Base-by-base conservation (phyloP, 768 basidiomycete genomes). In the Mycena chlorophos region DNA sequence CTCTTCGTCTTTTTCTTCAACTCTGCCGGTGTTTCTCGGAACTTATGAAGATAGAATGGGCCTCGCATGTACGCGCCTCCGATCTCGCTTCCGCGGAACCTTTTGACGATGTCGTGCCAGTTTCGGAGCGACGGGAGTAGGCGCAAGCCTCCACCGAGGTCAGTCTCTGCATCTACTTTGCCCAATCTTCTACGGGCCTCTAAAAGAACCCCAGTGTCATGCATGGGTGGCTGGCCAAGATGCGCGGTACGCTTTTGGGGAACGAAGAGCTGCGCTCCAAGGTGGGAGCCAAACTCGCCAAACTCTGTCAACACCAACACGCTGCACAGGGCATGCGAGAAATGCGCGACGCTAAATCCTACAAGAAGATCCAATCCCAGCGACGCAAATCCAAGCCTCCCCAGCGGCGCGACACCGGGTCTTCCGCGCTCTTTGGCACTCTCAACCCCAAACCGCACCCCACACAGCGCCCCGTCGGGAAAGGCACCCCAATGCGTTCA, bases 141-240 rank as follows among this genome's bases (percentile, higher is more conserved):
- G 27, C 58, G 58, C n/a, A 50, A 49, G 6, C 61, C 57, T 48
- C 55, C 58, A 1, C 61, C 60, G n/a, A 37, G 34, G 34, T 37
- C n/a, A 37, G 10, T 10, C 34, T 37, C n/a, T n/a, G n/a, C n/a
- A n/a, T n/a, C n/a, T n/a, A n/a, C n/a, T n/a, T n/a, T n/a, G n/a
- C n/a, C n/a, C n/a, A n/a, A n/a, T n/a, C n/a, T n/a, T n/a, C n/a
- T n/a, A n/a, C n/a, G n/a, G n/a, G 34, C 34, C 34, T 37, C 12
- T 49, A 72, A 74, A 37, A 75, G 71, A 42, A 83, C 79, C 46
- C 77, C 75, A 28, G 78, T 80, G 38, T 85, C 80, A 77, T 88
- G 68, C 88, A 90, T 61, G 88, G 88, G 28, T 90, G 88, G 87
- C 73, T 89, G 56, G 82, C 84, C n/a, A 90, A 89, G 70, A 80